Conservation (phyloP, 208 protist species). For the Leishmania arabica region DNA sequence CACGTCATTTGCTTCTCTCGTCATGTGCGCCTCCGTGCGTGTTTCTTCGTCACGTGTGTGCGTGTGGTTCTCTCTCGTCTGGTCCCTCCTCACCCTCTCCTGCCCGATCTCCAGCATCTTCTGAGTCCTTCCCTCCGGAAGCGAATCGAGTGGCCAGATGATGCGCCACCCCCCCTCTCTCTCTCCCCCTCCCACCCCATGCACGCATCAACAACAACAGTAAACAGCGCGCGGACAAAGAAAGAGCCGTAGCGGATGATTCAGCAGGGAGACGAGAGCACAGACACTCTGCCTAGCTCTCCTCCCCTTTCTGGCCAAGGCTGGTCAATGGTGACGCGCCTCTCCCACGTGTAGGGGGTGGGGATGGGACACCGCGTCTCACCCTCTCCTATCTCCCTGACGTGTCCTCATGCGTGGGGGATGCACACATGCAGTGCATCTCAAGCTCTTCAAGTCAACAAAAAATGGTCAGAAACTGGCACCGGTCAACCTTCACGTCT, state of each 20-base stretch:
- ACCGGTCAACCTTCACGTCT: neutral
- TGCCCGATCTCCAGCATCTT: neutral
- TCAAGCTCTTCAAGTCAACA: neutral
- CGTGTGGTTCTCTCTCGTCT: neutral
- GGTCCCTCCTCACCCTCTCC: neutral
- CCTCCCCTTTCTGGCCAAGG: neutral
- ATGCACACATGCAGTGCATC: neutral
- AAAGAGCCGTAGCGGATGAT: neutral
- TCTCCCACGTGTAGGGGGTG: neutral
- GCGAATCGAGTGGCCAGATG: neutral
- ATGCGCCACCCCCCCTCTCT: neutral
- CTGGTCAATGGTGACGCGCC: neutral
- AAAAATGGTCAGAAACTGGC: neutral
- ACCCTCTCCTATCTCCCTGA: neutral
- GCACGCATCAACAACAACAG: neutral
- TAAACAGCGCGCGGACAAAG: neutral
- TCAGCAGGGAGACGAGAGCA: neutral
- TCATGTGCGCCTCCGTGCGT: neutral
- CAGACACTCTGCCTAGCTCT: neutral
- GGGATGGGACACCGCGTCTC: neutral
- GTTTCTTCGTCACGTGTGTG: neutral
- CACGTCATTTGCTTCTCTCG: neutral
- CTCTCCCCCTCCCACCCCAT: neutral
- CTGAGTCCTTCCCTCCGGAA: neutral
- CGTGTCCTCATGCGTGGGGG: neutral